Evolutionary conservation across 345 rosid species (phyloP).

Genomic region (Laguncularia racemosa): DNA sequence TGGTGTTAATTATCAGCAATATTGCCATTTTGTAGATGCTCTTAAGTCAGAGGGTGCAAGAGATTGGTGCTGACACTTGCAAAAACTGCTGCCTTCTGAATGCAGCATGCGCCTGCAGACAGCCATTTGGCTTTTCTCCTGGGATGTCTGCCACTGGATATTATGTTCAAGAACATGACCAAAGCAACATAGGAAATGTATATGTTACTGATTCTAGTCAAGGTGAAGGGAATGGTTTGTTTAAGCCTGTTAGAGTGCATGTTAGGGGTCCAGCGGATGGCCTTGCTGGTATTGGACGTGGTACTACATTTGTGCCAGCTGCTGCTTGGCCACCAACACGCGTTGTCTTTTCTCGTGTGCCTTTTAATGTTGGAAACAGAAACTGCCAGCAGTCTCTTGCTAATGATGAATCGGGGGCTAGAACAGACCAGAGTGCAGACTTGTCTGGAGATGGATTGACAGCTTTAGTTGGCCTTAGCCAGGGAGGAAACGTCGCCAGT

Average conservation of each 20-base stretch:
- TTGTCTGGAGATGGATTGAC: constrained; percentile 85
- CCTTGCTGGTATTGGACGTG: constrained; percentile 95
- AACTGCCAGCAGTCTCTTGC: constrained; percentile 72
- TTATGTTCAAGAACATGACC: constrained; percentile 72
- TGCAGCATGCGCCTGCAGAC: constrained; percentile 75
- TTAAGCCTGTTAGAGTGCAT: constrained; percentile 84
- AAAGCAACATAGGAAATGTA: constrained; percentile 49
- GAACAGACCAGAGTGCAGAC: constrained; percentile 69
- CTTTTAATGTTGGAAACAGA: constrained; percentile 65
- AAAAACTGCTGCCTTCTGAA: constrained; percentile 67
- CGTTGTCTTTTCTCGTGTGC: constrained; percentile 88
- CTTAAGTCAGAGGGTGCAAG: constrained; percentile 81
- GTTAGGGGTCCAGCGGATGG: constrained; percentile 91
- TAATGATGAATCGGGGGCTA: constrained; percentile 77
- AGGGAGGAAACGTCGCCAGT: constrained; percentile 48
- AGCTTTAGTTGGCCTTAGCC: constrained; percentile 78
- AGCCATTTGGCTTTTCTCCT: constrained; percentile 58
- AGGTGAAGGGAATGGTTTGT: constrained; percentile 61
- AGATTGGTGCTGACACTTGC: constrained; percentile 82
- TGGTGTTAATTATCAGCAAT: too few relatives aligned
- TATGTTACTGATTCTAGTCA: constrained; percentile 66
- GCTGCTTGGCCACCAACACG: constrained; percentile 88
- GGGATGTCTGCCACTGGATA: constrained; percentile 49
- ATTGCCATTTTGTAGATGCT: constrained; percentile 60
- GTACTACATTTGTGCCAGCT: constrained; percentile 69